Evolutionary conservation across 1,139 yeast genomes (phyloP).

Genomic region (Kodamaea fungicola): DNA sequence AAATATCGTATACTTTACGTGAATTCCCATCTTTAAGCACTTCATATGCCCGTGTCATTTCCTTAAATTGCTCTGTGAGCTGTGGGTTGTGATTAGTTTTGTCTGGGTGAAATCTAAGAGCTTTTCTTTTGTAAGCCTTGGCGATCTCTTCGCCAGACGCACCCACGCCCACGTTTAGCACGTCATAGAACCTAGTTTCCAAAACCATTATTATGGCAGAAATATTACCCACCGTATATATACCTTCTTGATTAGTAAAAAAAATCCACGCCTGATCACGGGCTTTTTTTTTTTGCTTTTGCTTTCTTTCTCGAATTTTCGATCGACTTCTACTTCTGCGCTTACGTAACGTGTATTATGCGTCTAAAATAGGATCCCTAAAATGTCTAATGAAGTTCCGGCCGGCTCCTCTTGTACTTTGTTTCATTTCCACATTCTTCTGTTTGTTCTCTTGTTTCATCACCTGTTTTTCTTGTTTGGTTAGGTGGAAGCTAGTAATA

Average conservation of each 20-base stretch:
- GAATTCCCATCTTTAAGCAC: slow-evolving; percentile 30
- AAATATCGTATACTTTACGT: slow-evolving; percentile 34
- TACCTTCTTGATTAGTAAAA: not conserved
- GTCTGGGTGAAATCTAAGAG: slow-evolving; percentile 46
- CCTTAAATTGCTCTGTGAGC: slow-evolving; percentile 43
- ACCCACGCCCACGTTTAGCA: slow-evolving; percentile 29
- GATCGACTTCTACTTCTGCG: slow-evolving; percentile 7
- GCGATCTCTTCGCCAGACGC: slow-evolving; percentile 42
- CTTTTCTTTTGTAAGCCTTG: slow-evolving; percentile 37
- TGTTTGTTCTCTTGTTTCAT: slow-evolving; percentile 23
- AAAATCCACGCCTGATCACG: no score
- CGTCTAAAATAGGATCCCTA: slow-evolving; percentile 37
- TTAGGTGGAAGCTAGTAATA: slow-evolving; percentile 24
- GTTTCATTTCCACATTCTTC: slow-evolving; percentile 20
- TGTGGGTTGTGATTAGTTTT: slow-evolving; percentile 45
- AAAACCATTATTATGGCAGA: slow-evolving; percentile 17
- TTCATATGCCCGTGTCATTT: slow-evolving; percentile 43
- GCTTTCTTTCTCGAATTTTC: slow-evolving; percentile 7
- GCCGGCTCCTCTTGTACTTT: slow-evolving; percentile 25
- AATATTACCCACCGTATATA: not conserved
- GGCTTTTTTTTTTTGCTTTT: slow-evolving; percentile 4
- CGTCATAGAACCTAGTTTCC: slow-evolving; percentile 37
- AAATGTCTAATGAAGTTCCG: slow-evolving; percentile 37
- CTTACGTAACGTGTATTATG: slow-evolving; percentile 2
- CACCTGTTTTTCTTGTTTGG: slow-evolving; percentile 34